Conservation (phyloP, 768 basidiomycete genomes). For the Rhodosporidiobolus odoratus region DNA sequence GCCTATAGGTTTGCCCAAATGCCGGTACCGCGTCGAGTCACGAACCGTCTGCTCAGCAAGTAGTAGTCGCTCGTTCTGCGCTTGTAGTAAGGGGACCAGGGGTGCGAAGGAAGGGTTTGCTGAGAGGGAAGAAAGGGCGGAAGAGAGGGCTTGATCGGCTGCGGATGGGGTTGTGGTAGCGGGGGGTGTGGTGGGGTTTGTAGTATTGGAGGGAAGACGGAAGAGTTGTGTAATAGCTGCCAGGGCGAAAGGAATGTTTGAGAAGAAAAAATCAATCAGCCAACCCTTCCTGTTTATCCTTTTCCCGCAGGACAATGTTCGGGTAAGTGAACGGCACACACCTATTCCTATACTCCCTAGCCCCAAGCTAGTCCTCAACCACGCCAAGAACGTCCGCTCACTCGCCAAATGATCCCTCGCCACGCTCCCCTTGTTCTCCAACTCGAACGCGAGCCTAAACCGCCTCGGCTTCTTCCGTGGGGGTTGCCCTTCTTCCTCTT, state of each 20-base stretch:
- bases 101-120: constrained; percentile 1
- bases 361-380: constrained; percentile 53
- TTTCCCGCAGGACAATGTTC: neutral
- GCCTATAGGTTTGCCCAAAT: constrained; percentile 31
- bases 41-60: neutral
- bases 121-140: neutral
- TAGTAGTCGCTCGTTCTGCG: constrained; percentile 1
- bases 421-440: constrained; percentile 54
- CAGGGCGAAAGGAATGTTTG: too few relatives aligned
- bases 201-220: constrained; percentile 18
- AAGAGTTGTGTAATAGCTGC: constrained; percentile 35
- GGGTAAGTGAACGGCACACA: constrained; percentile 1
- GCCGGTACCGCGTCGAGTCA: constrained; percentile 15
- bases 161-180: neutral
- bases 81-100: constrained; percentile 1
- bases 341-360: constrained; percentile 31
- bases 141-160: neutral
- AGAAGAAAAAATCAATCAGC: too few relatives aligned
- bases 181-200: neutral
- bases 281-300: too few relatives aligned
- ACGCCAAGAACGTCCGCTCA: constrained; percentile 56
- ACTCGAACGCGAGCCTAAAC: constrained; percentile 20
- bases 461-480: too few relatives aligned
- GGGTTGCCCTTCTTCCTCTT: neutral
- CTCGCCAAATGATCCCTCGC: constrained; percentile 56